Evolutionary conservation across 371 early-diverging fungal species (phyloP).

Genomic region (Mortierella sp.): DNA sequence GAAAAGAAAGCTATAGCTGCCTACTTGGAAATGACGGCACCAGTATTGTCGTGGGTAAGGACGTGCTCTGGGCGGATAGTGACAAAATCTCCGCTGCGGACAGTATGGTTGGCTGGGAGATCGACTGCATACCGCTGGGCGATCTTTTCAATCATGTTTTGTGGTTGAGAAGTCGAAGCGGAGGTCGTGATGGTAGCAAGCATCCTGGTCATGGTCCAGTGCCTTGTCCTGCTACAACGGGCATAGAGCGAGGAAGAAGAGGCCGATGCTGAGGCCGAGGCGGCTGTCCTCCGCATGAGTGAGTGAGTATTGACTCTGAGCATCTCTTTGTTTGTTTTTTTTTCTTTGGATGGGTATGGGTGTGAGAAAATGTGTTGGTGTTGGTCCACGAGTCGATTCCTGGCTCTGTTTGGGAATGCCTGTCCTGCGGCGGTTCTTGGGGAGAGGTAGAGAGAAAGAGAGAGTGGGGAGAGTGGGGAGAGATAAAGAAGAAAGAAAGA

Average conservation of each 20-base stretch:
- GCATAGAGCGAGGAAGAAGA: not conserved
- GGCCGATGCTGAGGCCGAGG: not conserved
- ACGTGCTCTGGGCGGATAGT: conserved; percentile 90
- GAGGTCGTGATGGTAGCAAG: conserved; percentile 35
- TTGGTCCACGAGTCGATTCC: too few species aligned
- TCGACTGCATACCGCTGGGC: conserved; percentile 89
- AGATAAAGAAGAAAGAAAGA: too few species aligned
- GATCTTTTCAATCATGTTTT: conserved; percentile 93
- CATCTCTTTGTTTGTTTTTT: too few species aligned
- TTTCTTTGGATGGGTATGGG: too few species aligned
- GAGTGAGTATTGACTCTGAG: conserved; percentile 15
- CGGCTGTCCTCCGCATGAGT: conserved; percentile 9
- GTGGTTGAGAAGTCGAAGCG: conserved; percentile 53
- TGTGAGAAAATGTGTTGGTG: not conserved
- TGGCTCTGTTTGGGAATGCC: too few species aligned
- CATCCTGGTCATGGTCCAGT: conserved; percentile 26
- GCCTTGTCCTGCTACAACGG: not conserved
- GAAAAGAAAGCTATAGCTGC: not conserved
- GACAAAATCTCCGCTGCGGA: conserved; percentile 92
- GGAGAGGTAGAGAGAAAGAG: not conserved
- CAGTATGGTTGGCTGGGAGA: conserved; percentile 69
- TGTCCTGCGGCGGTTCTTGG: too few species aligned
- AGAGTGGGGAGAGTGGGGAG: not conserved
- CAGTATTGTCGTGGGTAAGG: conserved; percentile 97
- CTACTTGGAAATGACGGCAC: conserved; percentile 91